Conservation (phyloP, 306 rosid species). For the Rosa rugosa region DNA sequence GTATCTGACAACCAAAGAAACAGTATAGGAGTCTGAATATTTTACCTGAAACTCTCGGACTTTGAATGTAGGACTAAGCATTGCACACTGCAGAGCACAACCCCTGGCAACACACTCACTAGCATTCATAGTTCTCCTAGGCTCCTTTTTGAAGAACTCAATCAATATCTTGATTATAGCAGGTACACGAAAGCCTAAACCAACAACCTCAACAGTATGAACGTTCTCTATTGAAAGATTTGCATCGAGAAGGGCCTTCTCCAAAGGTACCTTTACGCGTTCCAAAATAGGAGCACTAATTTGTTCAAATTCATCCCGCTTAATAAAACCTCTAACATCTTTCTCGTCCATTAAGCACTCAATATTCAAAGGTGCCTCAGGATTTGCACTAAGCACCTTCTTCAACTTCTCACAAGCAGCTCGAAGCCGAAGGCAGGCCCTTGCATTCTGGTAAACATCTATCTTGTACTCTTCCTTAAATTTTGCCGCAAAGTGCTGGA, state of each 20-base stretch:
- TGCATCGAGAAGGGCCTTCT: slow-evolving; percentile 84
- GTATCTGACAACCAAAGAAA: not conserved
- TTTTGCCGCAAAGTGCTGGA: slow-evolving; percentile 72
- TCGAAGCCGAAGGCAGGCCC: slow-evolving; percentile 81
- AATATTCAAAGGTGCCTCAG: slow-evolving; percentile 81
- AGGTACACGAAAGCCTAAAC: slow-evolving; percentile 95
- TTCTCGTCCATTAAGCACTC: slow-evolving; percentile 98
- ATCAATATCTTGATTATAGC: slow-evolving; percentile 79
- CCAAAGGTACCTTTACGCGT: slow-evolving; percentile 82
- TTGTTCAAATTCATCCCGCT: slow-evolving; percentile 91
- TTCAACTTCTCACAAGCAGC: slow-evolving; percentile 91
- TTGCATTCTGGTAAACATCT: slow-evolving; percentile 78
- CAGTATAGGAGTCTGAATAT: not conserved
- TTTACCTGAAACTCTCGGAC: slow-evolving; percentile 90
- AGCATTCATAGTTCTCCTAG: slow-evolving; percentile 96
- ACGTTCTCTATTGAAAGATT: slow-evolving; percentile 66
- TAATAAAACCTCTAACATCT: slow-evolving; percentile 80
- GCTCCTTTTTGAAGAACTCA: slow-evolving; percentile 84
- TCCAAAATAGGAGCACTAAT: slow-evolving; percentile 79
- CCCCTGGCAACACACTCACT: slow-evolving; percentile 96
- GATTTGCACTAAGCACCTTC: slow-evolving; percentile 94
- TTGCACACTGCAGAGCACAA: slow-evolving; percentile 90
- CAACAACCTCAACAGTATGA: slow-evolving; percentile 85
- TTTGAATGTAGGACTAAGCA: slow-evolving; percentile 94
- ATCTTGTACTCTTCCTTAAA: slow-evolving; percentile 84